Conservation (phyloP, 2,329 filamentous ascomycete genomes). For the Paraphaeosphaeria sporulosa region DNA sequence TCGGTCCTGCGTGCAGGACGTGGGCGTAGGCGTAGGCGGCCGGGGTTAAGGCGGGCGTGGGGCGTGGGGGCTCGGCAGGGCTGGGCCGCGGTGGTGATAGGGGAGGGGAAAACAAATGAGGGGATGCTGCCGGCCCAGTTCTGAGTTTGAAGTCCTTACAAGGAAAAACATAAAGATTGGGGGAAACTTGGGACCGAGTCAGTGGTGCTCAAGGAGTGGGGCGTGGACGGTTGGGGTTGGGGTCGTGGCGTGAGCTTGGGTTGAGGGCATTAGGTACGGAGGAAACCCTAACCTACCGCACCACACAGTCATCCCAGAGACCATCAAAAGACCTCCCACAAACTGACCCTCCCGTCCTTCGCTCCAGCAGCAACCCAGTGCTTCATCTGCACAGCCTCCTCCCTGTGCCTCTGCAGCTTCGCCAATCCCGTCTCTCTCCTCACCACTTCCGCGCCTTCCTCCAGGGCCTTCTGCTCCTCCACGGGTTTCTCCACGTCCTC, state of each 20-base stretch:
- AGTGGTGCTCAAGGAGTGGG: no score
- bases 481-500: constrained; percentile 12
- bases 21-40: not conserved
- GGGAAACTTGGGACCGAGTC: not conserved
- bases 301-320: no score
- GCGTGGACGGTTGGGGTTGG: no score
- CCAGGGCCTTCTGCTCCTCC: not conserved
- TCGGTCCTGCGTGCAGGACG: not conserved
- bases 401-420: constrained; percentile 44
- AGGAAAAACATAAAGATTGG: not conserved
- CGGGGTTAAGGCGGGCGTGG: not conserved
- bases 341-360: constrained; percentile 92
- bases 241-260: not conserved
- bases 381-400: constrained; percentile 67
- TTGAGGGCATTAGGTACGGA: not conserved
- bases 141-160: no score
- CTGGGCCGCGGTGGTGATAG: not conserved
- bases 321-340: constrained; percentile 86
- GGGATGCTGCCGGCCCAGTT: no score
- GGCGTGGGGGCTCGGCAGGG: not conserved
- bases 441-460: constrained; percentile 1
- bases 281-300: not conserved
- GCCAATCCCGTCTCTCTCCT: constrained; percentile 29
- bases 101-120: not conserved
- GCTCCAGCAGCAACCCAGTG: constrained; percentile 92